Percentiles rank a stretch among this genome's conserved stretches.
Evolutionary conservation across 495 filamentous ascomycete species (phyloP).

Genomic region (Ramalina peruviana): DNA sequence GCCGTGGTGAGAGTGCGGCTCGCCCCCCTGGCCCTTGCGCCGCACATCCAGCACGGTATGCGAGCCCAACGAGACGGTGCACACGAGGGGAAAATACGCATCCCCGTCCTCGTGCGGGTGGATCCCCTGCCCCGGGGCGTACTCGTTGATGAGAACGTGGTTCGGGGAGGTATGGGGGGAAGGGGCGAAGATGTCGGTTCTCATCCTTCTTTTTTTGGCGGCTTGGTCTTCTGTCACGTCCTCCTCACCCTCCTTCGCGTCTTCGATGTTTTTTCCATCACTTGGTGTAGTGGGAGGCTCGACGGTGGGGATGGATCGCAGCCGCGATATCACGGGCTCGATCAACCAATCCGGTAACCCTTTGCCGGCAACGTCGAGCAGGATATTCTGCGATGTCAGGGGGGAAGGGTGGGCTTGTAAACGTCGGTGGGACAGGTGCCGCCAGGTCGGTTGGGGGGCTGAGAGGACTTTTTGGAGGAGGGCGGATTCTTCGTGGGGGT

Average conservation of each 20-base stretch:
- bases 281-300: constrained; percentile 3
- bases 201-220: constrained; percentile 15
- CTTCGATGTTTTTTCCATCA: background rate
- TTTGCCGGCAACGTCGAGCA: constrained; percentile 40
- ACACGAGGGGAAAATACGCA: constrained; percentile 77
- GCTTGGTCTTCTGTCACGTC: constrained; percentile 2
- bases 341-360: constrained; percentile 67
- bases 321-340: constrained; percentile 53
- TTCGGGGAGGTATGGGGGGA: constrained; percentile 70
- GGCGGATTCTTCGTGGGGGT: constrained; percentile 51
- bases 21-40: constrained; percentile 35
- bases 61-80: constrained; percentile 74
- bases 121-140: constrained; percentile 75
- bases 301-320: constrained; percentile 39
- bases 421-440: constrained; percentile 66
- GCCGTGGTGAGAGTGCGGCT: background rate
- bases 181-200: constrained; percentile 42
- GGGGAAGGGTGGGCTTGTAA: constrained; percentile 83
- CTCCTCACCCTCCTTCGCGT: constrained; percentile 4
- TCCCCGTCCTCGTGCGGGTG: constrained; percentile 91
- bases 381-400: constrained; percentile 53
- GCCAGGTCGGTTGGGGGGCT: constrained; percentile 71
- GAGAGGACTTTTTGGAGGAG: constrained; percentile 52
- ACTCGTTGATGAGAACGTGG: constrained; percentile 90
- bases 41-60: constrained; percentile 68